Conservation (phyloP, 352 stramenopile genomes). For the Pythium folliculosum region DNA sequence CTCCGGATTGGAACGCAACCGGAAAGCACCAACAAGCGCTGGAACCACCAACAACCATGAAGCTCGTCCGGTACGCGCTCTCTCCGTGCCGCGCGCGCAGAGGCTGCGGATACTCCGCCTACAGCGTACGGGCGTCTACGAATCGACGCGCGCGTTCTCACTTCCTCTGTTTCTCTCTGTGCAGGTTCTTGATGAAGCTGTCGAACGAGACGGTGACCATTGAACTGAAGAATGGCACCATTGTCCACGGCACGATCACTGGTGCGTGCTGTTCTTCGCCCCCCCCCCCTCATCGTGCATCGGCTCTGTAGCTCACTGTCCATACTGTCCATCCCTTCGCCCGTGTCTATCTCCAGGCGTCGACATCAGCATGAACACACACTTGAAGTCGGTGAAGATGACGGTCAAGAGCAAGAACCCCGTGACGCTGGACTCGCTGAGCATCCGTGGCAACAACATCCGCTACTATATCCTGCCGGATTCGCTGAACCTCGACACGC, state of each 20-base stretch:
- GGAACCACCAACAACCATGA: slow-evolving; percentile 36
- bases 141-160: too few relatives aligned
- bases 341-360: slow-evolving; percentile 77
- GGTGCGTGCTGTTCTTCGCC: slow-evolving; percentile 38
- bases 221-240: slow-evolving; percentile 99
- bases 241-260: slow-evolving; percentile 97
- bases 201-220: slow-evolving; percentile 99
- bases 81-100: too few relatives aligned
- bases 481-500: slow-evolving; percentile 98
- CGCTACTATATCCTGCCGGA: slow-evolving; percentile 94
- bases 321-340: not conserved
- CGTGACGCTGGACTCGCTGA: slow-evolving; percentile 96
- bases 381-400: slow-evolving; percentile 99
- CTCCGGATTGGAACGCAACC: not conserved
- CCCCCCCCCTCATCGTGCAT: not conserved
- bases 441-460: slow-evolving; percentile 98
- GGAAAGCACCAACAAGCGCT: slow-evolving; percentile 2
- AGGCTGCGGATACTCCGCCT: too few relatives aligned
- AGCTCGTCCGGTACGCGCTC: slow-evolving; percentile 40
- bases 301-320: not conserved
- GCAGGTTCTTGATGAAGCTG: slow-evolving; percentile 98
- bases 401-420: slow-evolving; percentile 98
- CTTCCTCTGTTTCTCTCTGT: not conserved
- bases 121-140: too few relatives aligned
- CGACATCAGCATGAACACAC: slow-evolving; percentile 99